Base-by-base conservation (phyloP, 208 protist genomes). In the Spongospora subterranea region DNA sequence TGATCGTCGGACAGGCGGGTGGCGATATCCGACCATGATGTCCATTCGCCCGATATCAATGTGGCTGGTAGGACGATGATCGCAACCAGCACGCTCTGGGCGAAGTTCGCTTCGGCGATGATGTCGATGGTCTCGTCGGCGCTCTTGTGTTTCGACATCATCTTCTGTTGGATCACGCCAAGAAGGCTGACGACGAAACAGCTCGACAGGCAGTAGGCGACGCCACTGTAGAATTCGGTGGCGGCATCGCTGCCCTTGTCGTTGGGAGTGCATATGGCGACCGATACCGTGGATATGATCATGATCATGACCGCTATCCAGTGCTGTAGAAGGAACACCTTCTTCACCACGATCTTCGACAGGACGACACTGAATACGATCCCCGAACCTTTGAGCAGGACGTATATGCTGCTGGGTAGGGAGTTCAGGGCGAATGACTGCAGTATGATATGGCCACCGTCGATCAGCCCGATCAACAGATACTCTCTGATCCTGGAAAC, bases 271-370 rank as follows among this genome's bases (percentile, higher is more conserved):
- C 6, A 45, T 35, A 82, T 40, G 35, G 71, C n/a, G 13, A 6
- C 6, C 11, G 17, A 6, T 35, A 82, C 40, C 35, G 71, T 82
- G 11, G 71, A 82, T 82, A 35, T 43, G n/a, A 82, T 6, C 71
- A 82, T 82, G 17, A 82, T 20, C 17, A 6, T 13, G 13, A 82
- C 71, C 17, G 35, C 40, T 20, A 82, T 6, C 71, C 71, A 82
- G n/a, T 82, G 71, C n/a, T 82, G 11, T 6, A 82, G 35, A 6
- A 82, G 71, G n/a, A 82, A 43, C 71, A 82, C n/a, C 71, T 82
- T 82, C 71, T 82, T 82, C 17, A 82, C 71, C 35, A 82, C 40
- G 35, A 82, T 35, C 71, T 82, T 82, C 71, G 71, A 82, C 71
- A 82, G 71, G n/a, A 82, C 6, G 17, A 82, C 71, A 43, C 35